phyloP scores from a whole-genome alignment of 2,329 filamentous ascomycete genomes.

The Nigrospora osmanthi region DNA sequence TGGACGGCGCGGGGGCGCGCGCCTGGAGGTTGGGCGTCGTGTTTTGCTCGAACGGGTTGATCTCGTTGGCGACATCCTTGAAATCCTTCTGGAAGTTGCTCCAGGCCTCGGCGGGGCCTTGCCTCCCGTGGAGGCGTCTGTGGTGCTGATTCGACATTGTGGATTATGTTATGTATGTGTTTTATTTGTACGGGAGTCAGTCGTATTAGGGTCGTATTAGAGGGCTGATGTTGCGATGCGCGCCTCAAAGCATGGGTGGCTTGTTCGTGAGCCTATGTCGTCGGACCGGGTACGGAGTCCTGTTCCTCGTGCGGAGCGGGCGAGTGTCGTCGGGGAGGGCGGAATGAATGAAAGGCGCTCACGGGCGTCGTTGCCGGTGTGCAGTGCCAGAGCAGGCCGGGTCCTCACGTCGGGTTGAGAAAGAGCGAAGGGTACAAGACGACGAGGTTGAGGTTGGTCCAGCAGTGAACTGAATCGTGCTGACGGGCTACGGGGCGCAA shows the following conservation, averaged over 20 bases:
- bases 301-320: conserved; percentile 1
- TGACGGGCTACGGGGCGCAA: conserved; percentile 4
- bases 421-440: neutral
- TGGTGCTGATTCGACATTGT: conserved; percentile 14
- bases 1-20: conserved; percentile 14
- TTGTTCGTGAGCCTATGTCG: too few species aligned
- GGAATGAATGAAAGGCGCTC: conserved; percentile 15
- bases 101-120: conserved; percentile 9
- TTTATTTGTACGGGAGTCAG: neutral
- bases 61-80: conserved; percentile 17
- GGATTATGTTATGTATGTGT: conserved; percentile 3
- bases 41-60: conserved; percentile 11
- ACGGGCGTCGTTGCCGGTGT: conserved; percentile 8
- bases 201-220: conserved; percentile 4
- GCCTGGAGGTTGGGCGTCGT: conserved; percentile 3
- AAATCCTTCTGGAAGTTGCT: conserved; percentile 16
- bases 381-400: neutral
- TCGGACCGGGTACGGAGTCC: neutral
- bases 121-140: conserved; percentile 16
- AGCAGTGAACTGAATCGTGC: conserved; percentile 4
- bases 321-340: neutral
- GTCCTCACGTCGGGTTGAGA: neutral
- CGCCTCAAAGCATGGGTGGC: neutral
- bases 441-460: neutral
- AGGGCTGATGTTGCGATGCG: neutral